Evolutionary conservation across 495 filamentous ascomycete species (phyloP), one percentile per base, ranked within the genome.

Genomic region (Tuber calosporum): DNA sequence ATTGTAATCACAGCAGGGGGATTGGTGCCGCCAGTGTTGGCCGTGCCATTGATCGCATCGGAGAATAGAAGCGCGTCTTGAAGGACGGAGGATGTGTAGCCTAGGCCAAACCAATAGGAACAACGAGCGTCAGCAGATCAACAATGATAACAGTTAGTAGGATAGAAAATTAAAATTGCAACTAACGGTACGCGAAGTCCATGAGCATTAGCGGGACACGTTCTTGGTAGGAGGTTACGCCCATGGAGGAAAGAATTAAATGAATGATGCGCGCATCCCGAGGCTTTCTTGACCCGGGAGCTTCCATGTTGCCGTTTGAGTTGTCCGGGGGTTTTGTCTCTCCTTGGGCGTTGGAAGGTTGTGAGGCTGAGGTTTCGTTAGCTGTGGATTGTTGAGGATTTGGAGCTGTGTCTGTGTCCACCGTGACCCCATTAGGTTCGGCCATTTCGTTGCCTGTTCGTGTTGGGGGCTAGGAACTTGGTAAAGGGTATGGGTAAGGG

Each of bases 191-290:
- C 30, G 95, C 94, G 82, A 98, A 97, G 83, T 99, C 95, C 81
- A 99, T 89, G 58, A 99, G 90, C 77, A 97, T 92, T 4, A 97
- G 88, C 0, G 95, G 94, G 1, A 99, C 93, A 74, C 95, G 93
- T 80, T 93, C 92, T 84, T 97, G 93, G 86, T 96, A 99, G 39
- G 91, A 86, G 19, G 90, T 91, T 4, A 97, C 93, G 78, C 94
- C 94, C 69, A 95, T 90, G 1, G 89, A 90, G 69, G 92, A 89
- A 48, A 99, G 91, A 67, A 98, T 88, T 74, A 97, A 90, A 82
- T 99, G 94, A 77, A 99, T 88, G 41, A 95, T 88, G 68, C 94
- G 90, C 22, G 94, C 91, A 83, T 99, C 94, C 79, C 94, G 92
- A 11, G 95, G 95, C 2, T 93, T 92, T 53, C 90, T 89, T 39